A percentile compares a stretch with the other conserved stretches of the same genome.
phyloP scores from a whole-genome alignment of 192 early-diverging fungal species.

The Gamsiella multidivaricata region DNA sequence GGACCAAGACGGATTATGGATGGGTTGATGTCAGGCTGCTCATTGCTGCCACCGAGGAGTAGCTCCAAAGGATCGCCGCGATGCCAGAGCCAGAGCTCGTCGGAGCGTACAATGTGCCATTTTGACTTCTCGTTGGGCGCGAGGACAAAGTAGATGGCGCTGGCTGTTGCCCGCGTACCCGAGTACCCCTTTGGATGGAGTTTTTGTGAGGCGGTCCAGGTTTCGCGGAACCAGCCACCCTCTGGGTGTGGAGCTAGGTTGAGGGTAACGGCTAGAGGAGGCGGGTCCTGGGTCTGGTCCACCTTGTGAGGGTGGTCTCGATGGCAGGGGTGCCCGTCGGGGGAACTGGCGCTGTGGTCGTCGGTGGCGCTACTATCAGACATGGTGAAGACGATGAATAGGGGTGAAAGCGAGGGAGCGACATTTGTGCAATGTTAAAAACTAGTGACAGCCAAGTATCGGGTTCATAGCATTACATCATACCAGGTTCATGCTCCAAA shows the following conservation, averaged over 20 bases:
- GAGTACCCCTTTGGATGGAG: constrained; percentile 14
- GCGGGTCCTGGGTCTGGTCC: neutral
- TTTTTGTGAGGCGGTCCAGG: neutral
- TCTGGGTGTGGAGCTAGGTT: constrained; percentile 1
- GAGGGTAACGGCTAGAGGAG: constrained; percentile 1
- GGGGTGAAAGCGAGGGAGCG: too few species aligned
- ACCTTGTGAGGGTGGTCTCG: neutral
- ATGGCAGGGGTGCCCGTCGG: too few species aligned
- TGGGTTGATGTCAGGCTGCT: neutral
- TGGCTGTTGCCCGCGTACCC: neutral
- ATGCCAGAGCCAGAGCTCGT: constrained; percentile 14
- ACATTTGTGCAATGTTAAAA: too few species aligned
- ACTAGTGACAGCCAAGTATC: too few species aligned
- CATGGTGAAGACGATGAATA: too few species aligned
- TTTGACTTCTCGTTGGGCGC: neutral
- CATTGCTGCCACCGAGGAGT: neutral
- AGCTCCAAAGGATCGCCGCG: constrained; percentile 3
- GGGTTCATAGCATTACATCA: too few species aligned
- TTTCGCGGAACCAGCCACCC: constrained; percentile 14
- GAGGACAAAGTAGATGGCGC: constrained; percentile 15
- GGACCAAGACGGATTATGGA: constrained; percentile 1
- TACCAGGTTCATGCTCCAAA: too few species aligned
- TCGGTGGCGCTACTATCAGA: too few species aligned
- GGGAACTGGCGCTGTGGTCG: too few species aligned
- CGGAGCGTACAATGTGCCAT: constrained; percentile 5